These are phyloP conservation scores for Umbelopsis sp. DNA, from an alignment of 192 early-diverging fungal genomes.

Conservation along the genomic window DNA sequence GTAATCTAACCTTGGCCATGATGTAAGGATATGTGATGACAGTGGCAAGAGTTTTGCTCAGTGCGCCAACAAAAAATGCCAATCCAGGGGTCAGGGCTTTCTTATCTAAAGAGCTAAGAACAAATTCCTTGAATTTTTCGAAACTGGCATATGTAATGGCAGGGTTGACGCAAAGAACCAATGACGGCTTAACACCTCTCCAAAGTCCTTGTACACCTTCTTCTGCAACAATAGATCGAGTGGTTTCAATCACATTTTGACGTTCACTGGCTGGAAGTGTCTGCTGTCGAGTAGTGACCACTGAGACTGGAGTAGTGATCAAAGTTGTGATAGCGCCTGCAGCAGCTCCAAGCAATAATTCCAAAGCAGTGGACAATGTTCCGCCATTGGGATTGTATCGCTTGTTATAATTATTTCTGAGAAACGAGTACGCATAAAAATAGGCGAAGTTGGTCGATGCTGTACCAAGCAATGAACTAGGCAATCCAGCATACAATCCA, in stretches of 20 bases:
- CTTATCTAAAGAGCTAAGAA: constrained; percentile 51
- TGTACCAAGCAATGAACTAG: constrained; percentile 78
- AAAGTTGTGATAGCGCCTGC: constrained; percentile 89
- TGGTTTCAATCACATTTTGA: constrained; percentile 62
- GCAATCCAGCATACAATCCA: constrained; percentile 89
- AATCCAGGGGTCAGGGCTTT: constrained; percentile 70
- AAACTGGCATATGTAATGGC: constrained; percentile 97
- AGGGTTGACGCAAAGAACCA: constrained; percentile 92
- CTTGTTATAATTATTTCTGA: constrained; percentile 65
- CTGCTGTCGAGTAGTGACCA: constrained; percentile 95
- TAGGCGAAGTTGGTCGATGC: constrained; percentile 81
- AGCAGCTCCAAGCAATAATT: constrained; percentile 85
- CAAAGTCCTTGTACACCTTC: constrained; percentile 87
- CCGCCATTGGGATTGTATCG: constrained; percentile 35
- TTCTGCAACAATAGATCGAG: constrained; percentile 66
- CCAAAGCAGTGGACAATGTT: constrained; percentile 80
- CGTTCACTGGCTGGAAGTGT: constrained; percentile 71
- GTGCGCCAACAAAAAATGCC: constrained; percentile 92
- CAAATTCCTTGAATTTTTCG: constrained; percentile 72
- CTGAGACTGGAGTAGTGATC: constrained; percentile 91
- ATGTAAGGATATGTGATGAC: constrained; percentile 93
- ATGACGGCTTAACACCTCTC: constrained; percentile 89
- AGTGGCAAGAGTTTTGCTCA: constrained; percentile 91
- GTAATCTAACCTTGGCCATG: constrained; percentile 98
- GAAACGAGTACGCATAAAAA: constrained; percentile 80